Conservation (phyloP, 2,329 filamentous ascomycete genomes). For the Ascochyta clinopodiicola region DNA sequence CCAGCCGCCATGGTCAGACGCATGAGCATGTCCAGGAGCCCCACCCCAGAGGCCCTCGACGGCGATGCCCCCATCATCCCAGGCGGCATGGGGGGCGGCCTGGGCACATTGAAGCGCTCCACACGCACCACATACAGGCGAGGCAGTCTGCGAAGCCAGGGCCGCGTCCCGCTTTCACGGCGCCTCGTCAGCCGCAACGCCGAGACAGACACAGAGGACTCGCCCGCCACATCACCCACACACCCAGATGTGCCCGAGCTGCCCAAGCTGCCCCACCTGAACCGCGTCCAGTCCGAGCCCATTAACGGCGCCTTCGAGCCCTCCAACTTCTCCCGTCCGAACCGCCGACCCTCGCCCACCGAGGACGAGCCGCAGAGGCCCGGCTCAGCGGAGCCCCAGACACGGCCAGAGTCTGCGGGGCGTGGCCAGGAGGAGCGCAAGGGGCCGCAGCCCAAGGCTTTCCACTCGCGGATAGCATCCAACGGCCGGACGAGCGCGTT, state of each 20-base stretch:
- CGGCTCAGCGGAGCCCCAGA: conserved; percentile 34
- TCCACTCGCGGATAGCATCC: conserved; percentile 63
- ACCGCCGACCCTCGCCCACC: conserved; percentile 35
- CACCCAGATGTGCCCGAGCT: conserved; percentile 47
- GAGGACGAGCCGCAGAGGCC: conserved; percentile 31
- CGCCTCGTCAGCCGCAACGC: conserved; percentile 67
- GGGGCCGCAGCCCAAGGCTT: conserved; percentile 53
- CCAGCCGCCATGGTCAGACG: conserved; percentile 74
- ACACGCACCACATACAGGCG: conserved; percentile 91
- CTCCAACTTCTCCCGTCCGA: conserved; percentile 68
- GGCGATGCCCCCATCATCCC: conserved; percentile 84
- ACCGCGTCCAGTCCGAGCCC: conserved; percentile 75
- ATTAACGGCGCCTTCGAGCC: conserved; percentile 47
- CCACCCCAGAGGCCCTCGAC: conserved; percentile 53
- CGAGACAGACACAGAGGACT: conserved; percentile 66
- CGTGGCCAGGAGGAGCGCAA: conserved; percentile 41
- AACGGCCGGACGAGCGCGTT: conserved; percentile 64
- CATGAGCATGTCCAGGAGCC: conserved; percentile 62
- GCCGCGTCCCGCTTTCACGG: conserved; percentile 77
- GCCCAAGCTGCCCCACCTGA: conserved; percentile 56
- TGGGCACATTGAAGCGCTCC: conserved; percentile 82
- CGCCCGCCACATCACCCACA: conserved; percentile 58
- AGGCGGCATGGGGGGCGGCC: conserved; percentile 74
- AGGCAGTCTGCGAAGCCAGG: conserved; percentile 82
- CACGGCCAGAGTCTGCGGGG: conserved; percentile 24